These are phyloP conservation scores for Spinellus fusiger DNA, from an alignment of 192 early-diverging fungal genomes.

Conservation along the genomic window DNA sequence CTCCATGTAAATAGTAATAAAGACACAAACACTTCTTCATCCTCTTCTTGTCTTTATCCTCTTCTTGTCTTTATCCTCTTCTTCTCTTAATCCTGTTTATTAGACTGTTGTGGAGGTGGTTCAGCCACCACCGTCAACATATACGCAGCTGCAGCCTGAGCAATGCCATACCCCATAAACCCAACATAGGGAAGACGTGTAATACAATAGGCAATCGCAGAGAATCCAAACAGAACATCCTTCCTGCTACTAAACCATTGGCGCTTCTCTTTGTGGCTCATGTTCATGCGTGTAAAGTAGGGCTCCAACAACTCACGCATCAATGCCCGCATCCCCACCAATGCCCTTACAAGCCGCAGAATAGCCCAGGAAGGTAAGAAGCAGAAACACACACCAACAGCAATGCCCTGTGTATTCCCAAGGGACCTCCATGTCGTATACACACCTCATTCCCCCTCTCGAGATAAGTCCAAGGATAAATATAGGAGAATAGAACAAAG, in stretches of 20 bases:
- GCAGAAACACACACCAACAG: conserved; percentile 38
- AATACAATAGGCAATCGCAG: conserved; percentile 44
- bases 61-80: neutral
- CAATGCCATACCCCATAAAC: conserved; percentile 48
- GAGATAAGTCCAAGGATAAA: neutral
- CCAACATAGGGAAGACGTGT: conserved; percentile 48
- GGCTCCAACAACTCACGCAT: conserved; percentile 57
- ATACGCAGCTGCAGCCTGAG: conserved; percentile 41
- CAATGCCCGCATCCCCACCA: conserved; percentile 45
- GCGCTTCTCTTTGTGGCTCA: conserved; percentile 39
- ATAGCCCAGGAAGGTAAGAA: conserved; percentile 35
- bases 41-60: neutral
- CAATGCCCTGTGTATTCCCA: conserved; percentile 27
- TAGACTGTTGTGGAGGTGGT: conserved; percentile 7
- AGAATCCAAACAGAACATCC: conserved; percentile 54
- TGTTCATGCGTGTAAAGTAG: conserved; percentile 49
- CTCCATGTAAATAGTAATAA: neutral
- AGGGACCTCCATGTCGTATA: conserved; percentile 40
- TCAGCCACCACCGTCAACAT: conserved; percentile 22
- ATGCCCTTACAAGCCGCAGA: conserved; percentile 36
- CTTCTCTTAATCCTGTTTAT: neutral
- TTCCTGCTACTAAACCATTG: conserved; percentile 52
- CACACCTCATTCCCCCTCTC: conserved; percentile 22
- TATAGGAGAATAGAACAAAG: neutral
- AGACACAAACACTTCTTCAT: neutral